phyloP scores from a whole-genome alignment of 2,329 filamentous ascomycete species.

The Pyrenochaeta sp. region DNA sequence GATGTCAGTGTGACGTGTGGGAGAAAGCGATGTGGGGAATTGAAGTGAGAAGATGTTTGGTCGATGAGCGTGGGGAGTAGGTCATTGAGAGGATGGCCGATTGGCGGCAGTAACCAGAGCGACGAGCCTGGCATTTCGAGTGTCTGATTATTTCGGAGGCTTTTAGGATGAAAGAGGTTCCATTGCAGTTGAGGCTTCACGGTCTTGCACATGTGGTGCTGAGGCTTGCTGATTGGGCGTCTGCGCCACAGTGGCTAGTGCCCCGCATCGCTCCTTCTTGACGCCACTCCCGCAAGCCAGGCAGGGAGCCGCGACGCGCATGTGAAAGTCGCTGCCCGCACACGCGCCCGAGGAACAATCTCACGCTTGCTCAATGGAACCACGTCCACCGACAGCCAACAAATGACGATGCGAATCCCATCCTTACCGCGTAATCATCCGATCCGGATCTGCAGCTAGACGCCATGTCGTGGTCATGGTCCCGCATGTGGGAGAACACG shows the following conservation, averaged over 20 bases:
- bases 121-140: slow-evolving; percentile 50
- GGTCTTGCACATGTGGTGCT: not conserved
- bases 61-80: slow-evolving; percentile 45
- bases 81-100: slow-evolving; percentile 37
- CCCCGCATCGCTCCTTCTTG: slow-evolving; percentile 3
- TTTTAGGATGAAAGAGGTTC: not conserved
- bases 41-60: slow-evolving; percentile 41
- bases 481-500: too few relatives aligned
- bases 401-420: slow-evolving; percentile 36
- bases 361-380: slow-evolving; percentile 23
- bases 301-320: slow-evolving; percentile 12
- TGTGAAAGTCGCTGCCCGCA: slow-evolving; percentile 24
- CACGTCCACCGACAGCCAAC: slow-evolving; percentile 23
- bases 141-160: too few relatives aligned
- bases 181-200: not conserved
- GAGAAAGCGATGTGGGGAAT: slow-evolving; percentile 48
- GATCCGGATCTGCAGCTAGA: slow-evolving; percentile 20
- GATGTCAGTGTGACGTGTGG: slow-evolving; percentile 54
- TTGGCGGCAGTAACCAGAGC: slow-evolving; percentile 53
- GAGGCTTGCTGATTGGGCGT: slow-evolving; percentile 3
- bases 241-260: slow-evolving; percentile 17
- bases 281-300: slow-evolving; percentile 15
- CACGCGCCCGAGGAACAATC: slow-evolving; percentile 10
- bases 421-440: slow-evolving; percentile 21
- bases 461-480: too few relatives aligned